Conservation (phyloP, 2,329 filamentous ascomycete genomes). For the Colletotrichum salicis region DNA sequence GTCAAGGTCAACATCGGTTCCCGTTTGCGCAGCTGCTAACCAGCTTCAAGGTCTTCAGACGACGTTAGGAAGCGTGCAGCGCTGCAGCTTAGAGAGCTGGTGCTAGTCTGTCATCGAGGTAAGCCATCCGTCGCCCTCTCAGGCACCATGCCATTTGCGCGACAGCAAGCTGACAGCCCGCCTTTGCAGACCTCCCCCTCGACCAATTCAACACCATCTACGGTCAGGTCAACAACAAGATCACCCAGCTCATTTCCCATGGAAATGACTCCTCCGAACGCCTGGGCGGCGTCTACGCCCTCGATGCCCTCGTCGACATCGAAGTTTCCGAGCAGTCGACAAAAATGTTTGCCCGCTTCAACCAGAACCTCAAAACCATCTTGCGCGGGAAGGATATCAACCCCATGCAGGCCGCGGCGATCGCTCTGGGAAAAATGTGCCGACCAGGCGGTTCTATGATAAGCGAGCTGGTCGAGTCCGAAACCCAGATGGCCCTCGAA, state of each 20-base stretch:
- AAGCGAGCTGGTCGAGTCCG: slow-evolving; percentile 94
- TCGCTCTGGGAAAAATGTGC: slow-evolving; percentile 89
- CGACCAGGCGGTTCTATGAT: slow-evolving; percentile 93
- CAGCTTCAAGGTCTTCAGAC: slow-evolving; percentile 46
- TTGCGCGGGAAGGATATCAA: slow-evolving; percentile 90
- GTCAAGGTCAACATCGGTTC: too few relatives aligned
- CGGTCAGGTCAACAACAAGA: slow-evolving; percentile 65
- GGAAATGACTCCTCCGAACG: slow-evolving; percentile 88
- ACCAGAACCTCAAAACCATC: slow-evolving; percentile 87
- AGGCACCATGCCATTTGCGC: slow-evolving; percentile 2
- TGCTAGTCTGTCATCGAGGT: slow-evolving; percentile 67
- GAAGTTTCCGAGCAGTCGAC: slow-evolving; percentile 92
- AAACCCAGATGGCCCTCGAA: slow-evolving; percentile 95
- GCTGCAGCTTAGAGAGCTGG: slow-evolving; percentile 64
- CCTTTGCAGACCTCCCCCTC: slow-evolving; percentile 73
- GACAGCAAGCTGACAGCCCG: slow-evolving; percentile 15
- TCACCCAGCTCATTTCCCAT: slow-evolving; percentile 78
- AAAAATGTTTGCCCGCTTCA: slow-evolving; percentile 89
- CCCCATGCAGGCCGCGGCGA: slow-evolving; percentile 90
- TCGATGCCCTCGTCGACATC: slow-evolving; percentile 94
- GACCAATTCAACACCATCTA: slow-evolving; percentile 78
- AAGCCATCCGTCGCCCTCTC: slow-evolving; percentile 29
- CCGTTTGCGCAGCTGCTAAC: not conserved
- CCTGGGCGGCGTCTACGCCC: slow-evolving; percentile 89
- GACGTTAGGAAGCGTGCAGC: slow-evolving; percentile 65